These are phyloP conservation scores for Pulveroboletus sp. DNA, from an alignment of 768 basidiomycete species.

Conservation along the genomic window DNA sequence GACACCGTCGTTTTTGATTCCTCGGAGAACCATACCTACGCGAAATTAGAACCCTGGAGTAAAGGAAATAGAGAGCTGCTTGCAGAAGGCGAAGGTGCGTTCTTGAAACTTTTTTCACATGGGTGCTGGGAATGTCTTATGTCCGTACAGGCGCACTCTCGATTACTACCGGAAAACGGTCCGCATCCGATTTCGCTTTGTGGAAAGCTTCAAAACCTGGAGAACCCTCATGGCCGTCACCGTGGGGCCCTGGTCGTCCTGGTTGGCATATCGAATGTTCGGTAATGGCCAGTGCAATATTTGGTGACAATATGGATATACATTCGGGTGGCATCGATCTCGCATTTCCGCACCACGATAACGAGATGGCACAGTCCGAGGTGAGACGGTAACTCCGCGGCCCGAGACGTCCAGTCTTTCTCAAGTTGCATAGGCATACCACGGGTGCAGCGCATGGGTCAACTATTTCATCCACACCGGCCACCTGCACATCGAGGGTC, in stretches of 20 bases:
- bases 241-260: conserved; percentile 63
- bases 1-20: conserved; percentile 80
- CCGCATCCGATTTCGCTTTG: conserved; percentile 90
- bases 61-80: conserved; percentile 88
- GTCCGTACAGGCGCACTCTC: conserved; percentile 50
- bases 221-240: conserved; percentile 93
- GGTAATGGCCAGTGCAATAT: conserved; percentile 90
- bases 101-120: neutral
- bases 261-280: conserved; percentile 99
- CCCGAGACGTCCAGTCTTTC: neutral
- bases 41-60: conserved; percentile 94
- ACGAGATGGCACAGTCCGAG: conserved; percentile 97
- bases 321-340: conserved; percentile 97
- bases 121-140: neutral
- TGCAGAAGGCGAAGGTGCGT: conserved; percentile 86
- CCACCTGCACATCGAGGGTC: conserved; percentile 94
- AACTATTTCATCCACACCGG: conserved; percentile 99
- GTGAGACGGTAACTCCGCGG: conserved; percentile 35
- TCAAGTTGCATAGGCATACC: conserved; percentile 67
- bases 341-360: conserved; percentile 99
- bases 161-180: conserved; percentile 57
- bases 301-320: conserved; percentile 74
- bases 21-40: conserved; percentile 75
- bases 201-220: conserved; percentile 98
- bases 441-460: conserved; percentile 89